Base-by-base conservation (phyloP, 1,284 basidiomycete genomes). In the Inonotus obliquus region DNA sequence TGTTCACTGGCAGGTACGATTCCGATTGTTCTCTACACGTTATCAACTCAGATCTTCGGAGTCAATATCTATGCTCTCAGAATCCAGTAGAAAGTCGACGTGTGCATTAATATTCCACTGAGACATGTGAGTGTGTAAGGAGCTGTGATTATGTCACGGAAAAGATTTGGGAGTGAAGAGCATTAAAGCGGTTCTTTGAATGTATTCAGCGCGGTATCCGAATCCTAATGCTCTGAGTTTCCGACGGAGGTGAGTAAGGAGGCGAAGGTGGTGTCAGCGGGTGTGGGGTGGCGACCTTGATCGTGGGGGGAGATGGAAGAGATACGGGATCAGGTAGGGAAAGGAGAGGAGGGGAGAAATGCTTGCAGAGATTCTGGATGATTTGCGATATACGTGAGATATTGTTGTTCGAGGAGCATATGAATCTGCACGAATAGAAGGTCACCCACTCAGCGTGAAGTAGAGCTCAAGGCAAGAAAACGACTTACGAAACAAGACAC, bases 341-440 rank as follows among this genome's bases (percentile, higher is more conserved):
- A 35, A 89, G 68, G 10, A 96, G 73, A 9, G 84, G 76, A 9
- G 84, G 78, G 1, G 91, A 91, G 70, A 86, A 96, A 35, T 87
- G 79, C 45, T 74, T 80, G 71, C 85, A 92, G 58, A 89, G 80
- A 64, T 81, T 76, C 67, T 89, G 88, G 39, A 97, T 85, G 87
- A 98, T 94, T 63, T 89, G 90, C 4, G 92, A 91, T 69, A 97
- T 98, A 1, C 95, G 87, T 1, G 84, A 75, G 56, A 98, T 99
- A 69, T 99, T 96, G 73, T 99, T 99, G 71, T 98, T 99, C 1
- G 95, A 94, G 17, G 95, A 98, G 70, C 96, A 99, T 66, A 99
- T 98, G 76, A 99, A 99, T 9, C 95, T 96, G 65, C 2, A 23
- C 37, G 32, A 10, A 4, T 4, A 11, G 11, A 11, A 17, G 48